Percentiles rank a stretch among this genome's conserved stretches.
Evolutionary conservation across 331 rosid species (phyloP).

Genomic region (Pyracantha coccinea): DNA sequence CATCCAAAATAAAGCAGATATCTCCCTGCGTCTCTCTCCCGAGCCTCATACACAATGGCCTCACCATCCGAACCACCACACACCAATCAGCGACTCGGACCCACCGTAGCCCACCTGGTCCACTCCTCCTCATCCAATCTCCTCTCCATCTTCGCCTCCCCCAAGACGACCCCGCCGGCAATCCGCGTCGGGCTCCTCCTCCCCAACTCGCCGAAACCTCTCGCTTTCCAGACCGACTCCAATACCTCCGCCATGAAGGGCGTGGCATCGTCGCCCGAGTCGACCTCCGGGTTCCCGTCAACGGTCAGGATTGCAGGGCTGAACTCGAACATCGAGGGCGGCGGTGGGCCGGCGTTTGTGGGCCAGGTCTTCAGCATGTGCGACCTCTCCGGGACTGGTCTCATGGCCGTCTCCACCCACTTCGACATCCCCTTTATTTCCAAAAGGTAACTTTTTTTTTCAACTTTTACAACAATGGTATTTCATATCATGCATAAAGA

Average conservation of each 20-base stretch:
- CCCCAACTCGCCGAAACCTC: conserved; percentile 31
- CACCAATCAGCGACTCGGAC: conserved; percentile 11
- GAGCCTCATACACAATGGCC: conserved; percentile 26
- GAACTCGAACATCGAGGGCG: conserved; percentile 30
- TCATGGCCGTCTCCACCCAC: conserved; percentile 92
- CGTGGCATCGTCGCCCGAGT: conserved; percentile 23
- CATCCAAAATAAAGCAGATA: background rate
- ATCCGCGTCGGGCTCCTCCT: conserved; percentile 37
- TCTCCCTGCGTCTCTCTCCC: background rate
- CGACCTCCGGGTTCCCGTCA: conserved; percentile 38
- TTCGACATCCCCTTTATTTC: conserved; percentile 83
- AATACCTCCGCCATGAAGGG: conserved; percentile 25
- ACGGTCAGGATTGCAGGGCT: conserved; percentile 43
- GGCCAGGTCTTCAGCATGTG: conserved; percentile 99
- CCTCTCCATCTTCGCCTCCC: conserved; percentile 40
- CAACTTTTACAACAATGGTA: background rate
- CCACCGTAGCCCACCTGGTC: conserved; percentile 37
- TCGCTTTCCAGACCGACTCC: conserved; percentile 26
- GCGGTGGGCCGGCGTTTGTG: conserved; percentile 86
- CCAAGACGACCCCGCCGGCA: conserved; percentile 24
- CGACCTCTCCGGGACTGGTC: conserved; percentile 96
- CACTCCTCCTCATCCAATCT: conserved; percentile 55
- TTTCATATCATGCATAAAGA: background rate
- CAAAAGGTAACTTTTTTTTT: conserved; percentile 37
- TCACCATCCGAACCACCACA: conserved; percentile 23